Base-by-base conservation (phyloP, 257 asterid genomes). In the Verbena officinalis region DNA sequence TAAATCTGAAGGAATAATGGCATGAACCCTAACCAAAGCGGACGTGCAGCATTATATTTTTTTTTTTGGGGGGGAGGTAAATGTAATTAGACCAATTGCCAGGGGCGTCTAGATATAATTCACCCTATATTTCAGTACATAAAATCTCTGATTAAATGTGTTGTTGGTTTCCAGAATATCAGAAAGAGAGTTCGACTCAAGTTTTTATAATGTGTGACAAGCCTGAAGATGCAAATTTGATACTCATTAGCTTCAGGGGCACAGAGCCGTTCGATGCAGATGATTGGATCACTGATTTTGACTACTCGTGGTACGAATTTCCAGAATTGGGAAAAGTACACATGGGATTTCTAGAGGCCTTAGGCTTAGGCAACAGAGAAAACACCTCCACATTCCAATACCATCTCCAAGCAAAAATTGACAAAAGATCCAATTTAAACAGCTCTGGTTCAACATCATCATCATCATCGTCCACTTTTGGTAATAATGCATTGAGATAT, bases 221-320 rank as follows among this genome's bases (percentile, higher is more conserved):
- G 79, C 82, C 84, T 3, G 77, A 71, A 58, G 95, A 93, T 69
- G 99, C 97, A 50, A 79, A 82, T 38, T 71, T 93, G 80, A 86
- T 93, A 70, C 63, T 90, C 39, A 27, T 93, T 50, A 77, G 92
- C 87, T 93, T 93, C 78, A 67, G 97, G 70, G 99, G 99, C 38
- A 93, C 99, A 0, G 97, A 93, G 74, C 97, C 97, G 10, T 93
- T 93, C 30, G 96, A 93, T 68, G 99, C 97, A 1, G 95, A 86
- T 68, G 99, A 93, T 55, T 93, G 99, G 99, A 74, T 79, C 55
- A 93, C 97, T 9, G 97, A 93, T 79, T 87, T 90, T 3, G 99
- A 93, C 78, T 90, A 90, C 65, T 90, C 99, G 14, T 93, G 99
- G 99, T 93, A 84, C 4, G 97, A 93, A 71, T 81, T 93, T 50